Evolutionary conservation across 2,329 filamentous ascomycete genomes (phyloP).

Genomic region (Ceratocystis papillata): DNA sequence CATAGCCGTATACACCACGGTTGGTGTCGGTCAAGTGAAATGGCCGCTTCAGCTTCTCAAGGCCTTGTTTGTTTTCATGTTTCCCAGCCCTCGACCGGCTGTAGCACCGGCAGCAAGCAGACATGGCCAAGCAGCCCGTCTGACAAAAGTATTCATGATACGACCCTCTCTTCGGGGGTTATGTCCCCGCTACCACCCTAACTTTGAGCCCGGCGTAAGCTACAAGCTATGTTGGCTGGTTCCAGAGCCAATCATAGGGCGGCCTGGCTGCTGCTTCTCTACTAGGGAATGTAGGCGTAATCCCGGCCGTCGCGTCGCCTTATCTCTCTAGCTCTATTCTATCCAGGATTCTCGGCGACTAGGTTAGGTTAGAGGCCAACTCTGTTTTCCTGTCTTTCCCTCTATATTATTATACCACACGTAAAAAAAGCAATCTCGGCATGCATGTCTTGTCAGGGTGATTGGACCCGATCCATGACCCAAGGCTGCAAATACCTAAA

Average conservation of each 20-base stretch:
- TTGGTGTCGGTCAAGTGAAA: neutral
- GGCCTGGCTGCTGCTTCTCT: neutral
- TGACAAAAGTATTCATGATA: neutral
- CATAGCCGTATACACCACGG: no score
- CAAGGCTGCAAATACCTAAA: neutral
- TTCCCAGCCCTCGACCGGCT: neutral
- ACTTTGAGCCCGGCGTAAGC: neutral
- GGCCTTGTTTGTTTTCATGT: neutral
- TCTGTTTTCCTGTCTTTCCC: neutral
- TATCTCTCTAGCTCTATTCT: neutral
- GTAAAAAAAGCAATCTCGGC: neutral
- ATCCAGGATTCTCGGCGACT: neutral
- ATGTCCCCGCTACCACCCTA: neutral
- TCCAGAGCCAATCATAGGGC: neutral
- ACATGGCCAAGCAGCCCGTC: neutral
- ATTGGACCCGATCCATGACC: neutral
- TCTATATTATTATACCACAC: neutral
- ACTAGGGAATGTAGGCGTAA: neutral
- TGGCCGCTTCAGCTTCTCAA: neutral
- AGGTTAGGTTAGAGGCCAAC: neutral
- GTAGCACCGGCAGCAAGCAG: neutral
- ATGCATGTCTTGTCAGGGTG: neutral
- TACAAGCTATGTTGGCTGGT: neutral
- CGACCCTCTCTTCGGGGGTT: neutral
- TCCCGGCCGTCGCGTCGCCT: neutral